These are phyloP conservation scores for Leucogyrophana mollusca DNA, from an alignment of 768 basidiomycete genomes.

Conservation along the genomic window DNA sequence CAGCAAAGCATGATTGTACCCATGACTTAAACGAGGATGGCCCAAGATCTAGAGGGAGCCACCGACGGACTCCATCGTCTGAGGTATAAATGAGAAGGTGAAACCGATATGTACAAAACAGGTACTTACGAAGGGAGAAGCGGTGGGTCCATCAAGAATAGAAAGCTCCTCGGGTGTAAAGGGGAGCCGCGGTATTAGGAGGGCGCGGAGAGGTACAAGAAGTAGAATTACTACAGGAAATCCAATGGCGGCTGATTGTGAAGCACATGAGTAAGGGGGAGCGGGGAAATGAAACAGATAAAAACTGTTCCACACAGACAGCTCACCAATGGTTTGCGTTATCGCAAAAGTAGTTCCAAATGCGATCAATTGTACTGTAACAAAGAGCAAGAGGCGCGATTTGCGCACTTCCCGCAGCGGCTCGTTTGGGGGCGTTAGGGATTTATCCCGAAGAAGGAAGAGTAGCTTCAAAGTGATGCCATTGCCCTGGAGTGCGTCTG, in stretches of 20 bases:
- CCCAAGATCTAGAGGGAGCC: constrained; percentile 20
- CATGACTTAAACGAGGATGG: no score
- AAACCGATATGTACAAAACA: neutral
- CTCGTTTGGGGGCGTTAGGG: constrained; percentile 60
- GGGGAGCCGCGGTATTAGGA: constrained; percentile 68
- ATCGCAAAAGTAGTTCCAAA: constrained; percentile 90
- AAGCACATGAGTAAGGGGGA: neutral
- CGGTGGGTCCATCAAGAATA: constrained; percentile 88
- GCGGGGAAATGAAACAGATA: neutral
- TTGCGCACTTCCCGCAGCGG: constrained; percentile 75
- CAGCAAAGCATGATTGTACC: no score
- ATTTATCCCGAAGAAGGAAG: constrained; percentile 73
- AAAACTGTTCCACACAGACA: neutral
- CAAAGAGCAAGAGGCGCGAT: constrained; percentile 69
- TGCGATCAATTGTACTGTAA: constrained; percentile 72
- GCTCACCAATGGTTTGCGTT: constrained; percentile 81
- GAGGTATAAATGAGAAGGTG: neutral
- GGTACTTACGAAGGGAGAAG: constrained; percentile 76
- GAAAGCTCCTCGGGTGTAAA: constrained; percentile 78
- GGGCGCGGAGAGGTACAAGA: constrained; percentile 72
- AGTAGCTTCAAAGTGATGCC: constrained; percentile 82
- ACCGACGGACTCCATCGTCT: constrained; percentile 47
- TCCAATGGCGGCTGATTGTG: constrained; percentile 71
- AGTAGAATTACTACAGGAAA: constrained; percentile 89
- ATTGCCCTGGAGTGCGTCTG: constrained; percentile 74